These are phyloP conservation scores for Zalerion maritima DNA, from an alignment of 495 filamentous ascomycete species.

Conservation along the genomic window DNA sequence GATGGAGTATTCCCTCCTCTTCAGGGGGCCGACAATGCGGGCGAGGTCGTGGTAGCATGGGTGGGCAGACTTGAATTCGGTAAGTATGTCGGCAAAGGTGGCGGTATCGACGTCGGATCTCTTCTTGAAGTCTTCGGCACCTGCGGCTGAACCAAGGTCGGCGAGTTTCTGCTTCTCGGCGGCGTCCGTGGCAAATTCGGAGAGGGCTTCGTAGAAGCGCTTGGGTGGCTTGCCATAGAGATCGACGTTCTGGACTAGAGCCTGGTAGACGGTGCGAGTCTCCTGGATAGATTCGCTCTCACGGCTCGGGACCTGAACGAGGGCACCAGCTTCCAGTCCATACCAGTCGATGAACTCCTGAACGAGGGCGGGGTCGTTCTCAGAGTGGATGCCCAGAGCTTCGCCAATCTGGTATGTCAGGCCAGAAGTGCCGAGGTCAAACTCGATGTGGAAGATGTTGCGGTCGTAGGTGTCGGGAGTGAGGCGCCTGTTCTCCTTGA, in stretches of 20 bases:
- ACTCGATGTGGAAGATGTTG: constrained; percentile 99
- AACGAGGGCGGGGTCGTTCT: constrained; percentile 73
- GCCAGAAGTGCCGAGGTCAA: constrained; percentile 79
- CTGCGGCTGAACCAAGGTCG: constrained; percentile 65
- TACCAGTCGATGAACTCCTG: constrained; percentile 79
- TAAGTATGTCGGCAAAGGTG: constrained; percentile 82
- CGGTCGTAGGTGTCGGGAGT: constrained; percentile 84
- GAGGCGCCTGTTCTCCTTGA: constrained; percentile 88
- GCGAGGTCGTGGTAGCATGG: constrained; percentile 83
- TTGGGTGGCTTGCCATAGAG: constrained; percentile 95
- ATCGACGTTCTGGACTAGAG: constrained; percentile 84
- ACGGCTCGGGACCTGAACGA: constrained; percentile 82
- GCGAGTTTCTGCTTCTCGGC: constrained; percentile 67
- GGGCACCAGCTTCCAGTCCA: constrained; percentile 60
- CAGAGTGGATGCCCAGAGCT: constrained; percentile 90
- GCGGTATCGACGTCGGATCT: constrained; percentile 84
- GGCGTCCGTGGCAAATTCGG: constrained; percentile 72
- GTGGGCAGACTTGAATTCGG: constrained; percentile 77
- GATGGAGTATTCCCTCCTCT: constrained; percentile 95
- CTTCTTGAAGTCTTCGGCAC: constrained; percentile 86
- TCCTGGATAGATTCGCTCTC: constrained; percentile 66
- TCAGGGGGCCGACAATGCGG: constrained; percentile 77
- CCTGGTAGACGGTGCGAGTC: constrained; percentile 86
- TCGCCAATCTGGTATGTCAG: constrained; percentile 95
- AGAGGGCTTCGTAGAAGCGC: constrained; percentile 86